A percentile compares a stretch with the other conserved stretches of the same genome.
phyloP scores from a whole-genome alignment of 2,329 filamentous ascomycete species.

The Scedosporium aurantiacum region DNA sequence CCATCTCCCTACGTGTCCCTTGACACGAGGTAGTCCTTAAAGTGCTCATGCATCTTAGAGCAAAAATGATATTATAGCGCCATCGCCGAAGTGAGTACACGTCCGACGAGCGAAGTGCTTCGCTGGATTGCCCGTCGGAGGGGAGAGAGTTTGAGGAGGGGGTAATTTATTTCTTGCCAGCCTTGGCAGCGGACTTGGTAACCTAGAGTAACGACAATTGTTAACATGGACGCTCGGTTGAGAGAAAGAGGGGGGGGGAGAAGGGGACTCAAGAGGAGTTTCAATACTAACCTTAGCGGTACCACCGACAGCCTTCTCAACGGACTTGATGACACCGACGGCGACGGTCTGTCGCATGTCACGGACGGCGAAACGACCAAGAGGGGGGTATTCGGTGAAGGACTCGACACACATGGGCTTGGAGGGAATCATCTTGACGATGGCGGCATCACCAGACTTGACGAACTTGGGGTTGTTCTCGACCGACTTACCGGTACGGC shows the following conservation, averaged over 20 bases:
- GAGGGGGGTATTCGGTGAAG: slow-evolving; percentile 98
- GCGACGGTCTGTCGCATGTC: slow-evolving; percentile 90
- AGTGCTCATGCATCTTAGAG: slow-evolving; percentile 25
- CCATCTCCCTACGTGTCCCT: slow-evolving; percentile 9
- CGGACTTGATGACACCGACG: slow-evolving; percentile 89
- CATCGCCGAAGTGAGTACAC: slow-evolving; percentile 34
- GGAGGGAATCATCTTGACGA: slow-evolving; percentile 99
- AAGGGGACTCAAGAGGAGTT: slow-evolving; percentile 19
- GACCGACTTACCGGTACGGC: slow-evolving; percentile 97
- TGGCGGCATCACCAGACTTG: slow-evolving; percentile 99
- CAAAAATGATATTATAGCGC: slow-evolving; percentile 24
- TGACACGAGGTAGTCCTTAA: slow-evolving; percentile 5
- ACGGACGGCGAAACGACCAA: slow-evolving; percentile 99
- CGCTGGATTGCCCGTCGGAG: slow-evolving; percentile 1
- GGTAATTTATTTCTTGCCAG: slow-evolving; percentile 57
- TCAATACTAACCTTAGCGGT: slow-evolving; percentile 42
- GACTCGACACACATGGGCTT: slow-evolving; percentile 99
- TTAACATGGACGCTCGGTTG: background rate
- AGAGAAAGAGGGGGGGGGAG: background rate
- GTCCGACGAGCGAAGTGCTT: slow-evolving; percentile 4
- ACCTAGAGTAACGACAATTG: slow-evolving; percentile 20
- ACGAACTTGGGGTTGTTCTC: slow-evolving; percentile 96
- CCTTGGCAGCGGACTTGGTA: slow-evolving; percentile 64
- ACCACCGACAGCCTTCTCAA: slow-evolving; percentile 51
- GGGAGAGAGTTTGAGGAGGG: background rate